Evolutionary conservation across 2,329 filamentous ascomycete genomes (phyloP).

Genomic region (Diaporthe batatas): DNA sequence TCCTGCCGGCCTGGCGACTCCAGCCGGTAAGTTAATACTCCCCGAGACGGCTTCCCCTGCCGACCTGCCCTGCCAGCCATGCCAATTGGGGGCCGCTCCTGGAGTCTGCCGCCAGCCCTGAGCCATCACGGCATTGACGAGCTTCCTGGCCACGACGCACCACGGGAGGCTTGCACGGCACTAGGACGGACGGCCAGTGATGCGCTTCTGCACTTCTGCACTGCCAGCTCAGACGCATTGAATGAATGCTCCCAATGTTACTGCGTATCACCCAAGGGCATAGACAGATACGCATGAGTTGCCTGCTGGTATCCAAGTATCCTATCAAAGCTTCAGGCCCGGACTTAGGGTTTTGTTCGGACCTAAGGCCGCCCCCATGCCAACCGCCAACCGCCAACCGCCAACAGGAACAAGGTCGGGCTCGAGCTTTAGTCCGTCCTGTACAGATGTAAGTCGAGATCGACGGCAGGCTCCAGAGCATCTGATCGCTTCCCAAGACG

Average conservation of each 20-base stretch:
- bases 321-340: slow-evolving; percentile 19
- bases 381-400: neutral
- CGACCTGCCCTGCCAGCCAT: neutral
- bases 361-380: neutral
- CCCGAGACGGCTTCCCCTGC: slow-evolving; percentile 27
- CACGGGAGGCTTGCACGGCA: slow-evolving; percentile 12
- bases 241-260: neutral
- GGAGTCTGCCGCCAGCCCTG: too few species aligned
- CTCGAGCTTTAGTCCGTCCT: slow-evolving; percentile 27
- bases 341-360: slow-evolving; percentile 27
- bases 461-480: slow-evolving; percentile 20
- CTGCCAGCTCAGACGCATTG: slow-evolving; percentile 17
- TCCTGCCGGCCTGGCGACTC: slow-evolving; percentile 21
- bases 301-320: slow-evolving; percentile 25
- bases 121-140: neutral
- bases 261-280: neutral
- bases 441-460: slow-evolving; percentile 6
- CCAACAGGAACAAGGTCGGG: neutral
- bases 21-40: slow-evolving; percentile 19
- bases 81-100: neutral
- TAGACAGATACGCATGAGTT: too few species aligned
- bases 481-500: slow-evolving; percentile 1
- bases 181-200: slow-evolving; percentile 7
- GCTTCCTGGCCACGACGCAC: too few species aligned
- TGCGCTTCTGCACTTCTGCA: slow-evolving; percentile 17